Conservation (phyloP, 2,329 filamentous ascomycete species). For the Davidsoniella eucalypti region DNA sequence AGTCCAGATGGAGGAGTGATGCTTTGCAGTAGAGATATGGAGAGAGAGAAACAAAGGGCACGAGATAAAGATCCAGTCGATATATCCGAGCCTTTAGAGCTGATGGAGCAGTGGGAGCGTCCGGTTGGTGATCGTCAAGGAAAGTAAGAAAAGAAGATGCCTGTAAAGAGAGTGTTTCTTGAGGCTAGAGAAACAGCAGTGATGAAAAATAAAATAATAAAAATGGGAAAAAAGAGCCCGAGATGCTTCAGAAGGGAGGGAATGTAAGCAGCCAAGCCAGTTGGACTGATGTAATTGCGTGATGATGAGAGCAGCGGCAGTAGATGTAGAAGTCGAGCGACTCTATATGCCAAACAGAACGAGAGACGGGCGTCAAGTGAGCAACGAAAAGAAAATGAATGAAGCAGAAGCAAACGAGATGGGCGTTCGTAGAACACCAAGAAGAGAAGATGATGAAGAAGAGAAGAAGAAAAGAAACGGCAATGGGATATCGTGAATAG, state of each 20-base stretch:
- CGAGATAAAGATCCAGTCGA: constrained; percentile 1
- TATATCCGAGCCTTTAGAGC: background rate
- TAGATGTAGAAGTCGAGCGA: background rate
- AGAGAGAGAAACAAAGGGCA: background rate
- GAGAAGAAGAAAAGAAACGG: background rate
- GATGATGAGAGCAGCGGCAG: too few species aligned
- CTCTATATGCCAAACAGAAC: constrained; percentile 8
- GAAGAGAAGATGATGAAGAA: constrained; percentile 13
- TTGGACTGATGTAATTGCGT: constrained; percentile 12
- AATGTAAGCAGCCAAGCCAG: constrained; percentile 15
- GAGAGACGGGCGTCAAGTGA: background rate
- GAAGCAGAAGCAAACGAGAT: constrained; percentile 20
- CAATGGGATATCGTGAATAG: background rate
- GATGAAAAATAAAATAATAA: too few species aligned
- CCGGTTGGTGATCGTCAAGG: too few species aligned
- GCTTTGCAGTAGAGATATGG: too few species aligned
- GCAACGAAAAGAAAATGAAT: constrained; percentile 28
- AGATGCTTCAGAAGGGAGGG: background rate
- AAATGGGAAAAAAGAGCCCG: too few species aligned
- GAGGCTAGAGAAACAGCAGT: too few species aligned
- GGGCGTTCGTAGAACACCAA: constrained; percentile 15
- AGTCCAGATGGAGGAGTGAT: too few species aligned
- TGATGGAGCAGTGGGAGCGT: too few species aligned
- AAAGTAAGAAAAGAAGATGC: constrained; percentile 1
- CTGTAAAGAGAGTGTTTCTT: background rate